Conservation (phyloP, 2,329 filamentous ascomycete genomes). For the Trichophaea hybrida region DNA sequence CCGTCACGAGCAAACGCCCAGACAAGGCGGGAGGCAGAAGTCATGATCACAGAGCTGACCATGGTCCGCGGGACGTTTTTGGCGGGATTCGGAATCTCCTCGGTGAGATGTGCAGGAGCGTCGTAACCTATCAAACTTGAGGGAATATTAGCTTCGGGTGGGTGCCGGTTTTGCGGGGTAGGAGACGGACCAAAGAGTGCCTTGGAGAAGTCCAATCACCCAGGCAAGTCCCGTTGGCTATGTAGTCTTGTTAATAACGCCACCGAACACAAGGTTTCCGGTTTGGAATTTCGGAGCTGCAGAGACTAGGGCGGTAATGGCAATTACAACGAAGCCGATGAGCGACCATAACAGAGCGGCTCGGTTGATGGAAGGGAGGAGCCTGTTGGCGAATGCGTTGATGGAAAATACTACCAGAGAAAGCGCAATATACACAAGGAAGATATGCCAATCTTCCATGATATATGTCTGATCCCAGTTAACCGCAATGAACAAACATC, state of each 20-base stretch:
- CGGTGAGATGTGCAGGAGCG: slow-evolving; percentile 42
- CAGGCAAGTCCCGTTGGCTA: slow-evolving; percentile 55
- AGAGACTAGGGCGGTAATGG: slow-evolving; percentile 52
- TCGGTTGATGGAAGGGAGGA: slow-evolving; percentile 53
- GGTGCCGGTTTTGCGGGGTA: background rate
- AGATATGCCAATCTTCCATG: slow-evolving; percentile 48
- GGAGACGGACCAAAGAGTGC: slow-evolving; percentile 35
- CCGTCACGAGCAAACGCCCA: slow-evolving; percentile 55
- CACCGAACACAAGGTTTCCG: slow-evolving; percentile 49
- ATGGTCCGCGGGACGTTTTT: slow-evolving; percentile 51
- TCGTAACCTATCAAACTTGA: slow-evolving; percentile 28
- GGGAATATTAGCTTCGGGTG: background rate
- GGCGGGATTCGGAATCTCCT: slow-evolving; percentile 45
- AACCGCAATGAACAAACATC: slow-evolving; percentile 29
- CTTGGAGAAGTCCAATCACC: slow-evolving; percentile 38
- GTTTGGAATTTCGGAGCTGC: slow-evolving; percentile 50
- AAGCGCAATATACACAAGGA: slow-evolving; percentile 55
- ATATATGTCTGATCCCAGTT: background rate
- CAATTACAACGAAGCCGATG: slow-evolving; percentile 53
- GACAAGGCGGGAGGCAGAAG: slow-evolving; percentile 50
- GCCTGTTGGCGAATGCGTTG: slow-evolving; percentile 49
- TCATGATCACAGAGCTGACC: slow-evolving; percentile 50
- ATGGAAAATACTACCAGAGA: slow-evolving; percentile 46
- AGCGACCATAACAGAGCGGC: slow-evolving; percentile 58
- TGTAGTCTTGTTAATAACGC: slow-evolving; percentile 53